Conservation (phyloP, 495 filamentous ascomycete genomes). For the Amphirosellinia nigrospora region DNA sequence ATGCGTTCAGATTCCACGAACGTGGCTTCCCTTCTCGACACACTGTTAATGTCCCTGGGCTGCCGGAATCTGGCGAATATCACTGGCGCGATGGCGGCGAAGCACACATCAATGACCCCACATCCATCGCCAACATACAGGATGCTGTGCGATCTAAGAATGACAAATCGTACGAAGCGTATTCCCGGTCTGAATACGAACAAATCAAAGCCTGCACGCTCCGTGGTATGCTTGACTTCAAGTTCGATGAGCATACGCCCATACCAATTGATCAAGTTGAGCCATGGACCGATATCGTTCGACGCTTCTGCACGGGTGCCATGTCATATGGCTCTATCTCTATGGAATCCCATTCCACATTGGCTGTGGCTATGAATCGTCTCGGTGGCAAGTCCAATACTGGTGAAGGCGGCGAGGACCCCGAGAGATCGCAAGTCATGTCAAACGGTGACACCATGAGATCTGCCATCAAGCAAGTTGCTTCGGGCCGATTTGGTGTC, state of each 20-base stretch:
- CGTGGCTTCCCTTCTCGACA: constrained; percentile 86
- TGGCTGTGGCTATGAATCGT: constrained; percentile 97
- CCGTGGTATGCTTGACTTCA: constrained; percentile 95
- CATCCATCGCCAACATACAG: constrained; percentile 95
- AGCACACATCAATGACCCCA: constrained; percentile 96
- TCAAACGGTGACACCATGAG: constrained; percentile 98
- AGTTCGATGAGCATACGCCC: constrained; percentile 85
- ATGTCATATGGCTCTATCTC: constrained; percentile 99
- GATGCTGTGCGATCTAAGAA: constrained; percentile 98
- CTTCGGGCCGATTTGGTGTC: constrained; percentile 96
- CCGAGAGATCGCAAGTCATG: constrained; percentile 84
- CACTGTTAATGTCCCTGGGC: constrained; percentile 79
- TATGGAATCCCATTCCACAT: constrained; percentile 97
- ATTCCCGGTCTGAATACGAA: constrained; percentile 93
- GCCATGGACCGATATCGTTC: constrained; percentile 98
- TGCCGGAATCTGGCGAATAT: constrained; percentile 96
- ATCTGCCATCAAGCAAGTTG: constrained; percentile 98
- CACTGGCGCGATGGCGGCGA: constrained; percentile 99
- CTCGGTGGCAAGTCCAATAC: constrained; percentile 99
- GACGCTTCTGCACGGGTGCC: constrained; percentile 96
- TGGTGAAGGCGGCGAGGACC: constrained; percentile 96
- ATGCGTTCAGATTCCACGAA: constrained; percentile 97
- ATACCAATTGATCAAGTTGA: constrained; percentile 98
- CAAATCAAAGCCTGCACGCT: constrained; percentile 98
- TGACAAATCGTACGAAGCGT: constrained; percentile 99